A percentile compares a stretch with the other conserved stretches of the same genome.
Conservation (phyloP, 768 basidiomycete genomes). For the Suillus clintonianus region DNA sequence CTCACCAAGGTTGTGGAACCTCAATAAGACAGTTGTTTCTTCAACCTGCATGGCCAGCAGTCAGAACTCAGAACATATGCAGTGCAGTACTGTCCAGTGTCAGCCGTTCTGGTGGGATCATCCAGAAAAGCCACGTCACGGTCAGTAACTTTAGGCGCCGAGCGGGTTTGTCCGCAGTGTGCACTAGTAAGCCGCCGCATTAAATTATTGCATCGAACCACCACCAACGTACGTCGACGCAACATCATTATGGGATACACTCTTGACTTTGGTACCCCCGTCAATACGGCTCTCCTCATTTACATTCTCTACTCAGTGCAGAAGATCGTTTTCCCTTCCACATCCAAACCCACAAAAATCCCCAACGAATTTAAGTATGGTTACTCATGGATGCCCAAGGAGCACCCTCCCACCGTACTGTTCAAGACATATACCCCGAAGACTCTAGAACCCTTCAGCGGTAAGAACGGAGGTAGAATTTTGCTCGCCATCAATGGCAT, state of each 20-base stretch:
- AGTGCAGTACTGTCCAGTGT: no score
- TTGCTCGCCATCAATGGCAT: slow-evolving; percentile 82
- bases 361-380: slow-evolving; percentile 76
- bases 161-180: background rate
- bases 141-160: background rate
- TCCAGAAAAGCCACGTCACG: background rate
- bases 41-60: background rate
- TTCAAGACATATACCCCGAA: slow-evolving; percentile 80
- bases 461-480: slow-evolving; percentile 68
- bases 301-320: slow-evolving; percentile 81
- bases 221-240: background rate
- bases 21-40: background rate
- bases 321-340: slow-evolving; percentile 72
- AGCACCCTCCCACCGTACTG: slow-evolving; percentile 76
- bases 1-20: background rate
- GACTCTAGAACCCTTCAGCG: slow-evolving; percentile 68
- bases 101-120: background rate
- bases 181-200: background rate
- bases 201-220: background rate
- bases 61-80: background rate
- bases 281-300: slow-evolving; percentile 76
- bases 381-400: slow-evolving; percentile 91
- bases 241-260: slow-evolving; percentile 36
- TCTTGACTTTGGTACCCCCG: slow-evolving; percentile 62
- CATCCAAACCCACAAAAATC: slow-evolving; percentile 46